Conservation (phyloP, 139 green algal species). For the Cymbomonas tetramitiformis region DNA sequence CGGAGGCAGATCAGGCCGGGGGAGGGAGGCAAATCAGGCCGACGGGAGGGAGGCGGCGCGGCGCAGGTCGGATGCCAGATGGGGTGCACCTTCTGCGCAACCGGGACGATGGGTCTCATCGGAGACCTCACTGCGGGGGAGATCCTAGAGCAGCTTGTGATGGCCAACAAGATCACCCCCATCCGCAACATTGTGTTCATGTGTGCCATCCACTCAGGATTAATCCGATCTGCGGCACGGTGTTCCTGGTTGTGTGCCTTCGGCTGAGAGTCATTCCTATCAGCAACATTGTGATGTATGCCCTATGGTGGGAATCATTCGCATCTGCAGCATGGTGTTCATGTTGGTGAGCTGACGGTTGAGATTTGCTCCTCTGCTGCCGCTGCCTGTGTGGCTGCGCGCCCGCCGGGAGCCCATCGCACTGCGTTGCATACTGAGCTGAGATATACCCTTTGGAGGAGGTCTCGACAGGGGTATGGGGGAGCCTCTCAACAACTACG, state of each 20-base stretch:
- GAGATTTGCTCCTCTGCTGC: too few relatives aligned
- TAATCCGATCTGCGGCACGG: not conserved
- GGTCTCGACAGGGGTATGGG: conserved; percentile 69
- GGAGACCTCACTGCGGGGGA: conserved; percentile 76
- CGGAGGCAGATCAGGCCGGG: not conserved
- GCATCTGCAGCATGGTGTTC: too few relatives aligned
- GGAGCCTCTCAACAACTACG: conserved; percentile 93
- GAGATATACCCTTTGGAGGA: not conserved
- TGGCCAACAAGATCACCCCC: conserved; percentile 38
- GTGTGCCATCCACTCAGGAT: conserved; percentile 35
- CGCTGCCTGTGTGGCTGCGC: too few relatives aligned
- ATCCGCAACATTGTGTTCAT: conserved; percentile 95
- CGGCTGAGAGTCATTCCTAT: too few relatives aligned
- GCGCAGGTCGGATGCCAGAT: conserved; percentile 85
- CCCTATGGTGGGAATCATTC: too few relatives aligned
- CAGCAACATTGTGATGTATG: too few relatives aligned
- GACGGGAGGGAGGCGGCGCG: too few relatives aligned
- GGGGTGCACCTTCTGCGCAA: conserved; percentile 94
- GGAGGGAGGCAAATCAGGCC: not conserved
- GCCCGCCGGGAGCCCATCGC: too few relatives aligned
- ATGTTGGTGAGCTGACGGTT: too few relatives aligned
- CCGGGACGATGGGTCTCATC: conserved; percentile 79
- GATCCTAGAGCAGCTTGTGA: conserved; percentile 89
- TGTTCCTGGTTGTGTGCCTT: not conserved
- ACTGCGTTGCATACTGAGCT: not conserved